These are phyloP conservation scores for Thermomyces lanuginosus DNA, from an alignment of 2,329 filamentous ascomycete genomes.

Conservation along the genomic window DNA sequence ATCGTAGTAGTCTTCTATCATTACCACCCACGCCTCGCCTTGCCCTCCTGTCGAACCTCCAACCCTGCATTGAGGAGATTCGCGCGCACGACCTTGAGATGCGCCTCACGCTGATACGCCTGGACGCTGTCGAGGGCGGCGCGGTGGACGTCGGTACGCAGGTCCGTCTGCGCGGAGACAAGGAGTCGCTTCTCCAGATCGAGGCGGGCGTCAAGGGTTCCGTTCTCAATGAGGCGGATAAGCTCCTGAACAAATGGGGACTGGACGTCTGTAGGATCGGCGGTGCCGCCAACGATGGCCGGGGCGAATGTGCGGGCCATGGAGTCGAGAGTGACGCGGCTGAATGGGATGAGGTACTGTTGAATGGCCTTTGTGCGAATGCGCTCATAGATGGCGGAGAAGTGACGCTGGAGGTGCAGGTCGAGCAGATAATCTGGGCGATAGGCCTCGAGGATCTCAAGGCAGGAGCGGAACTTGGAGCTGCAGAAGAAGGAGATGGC, in stretches of 20 bases:
- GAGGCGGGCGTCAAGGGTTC: constrained; percentile 59
- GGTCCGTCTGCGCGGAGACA: constrained; percentile 50
- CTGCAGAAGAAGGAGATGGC: constrained; percentile 81
- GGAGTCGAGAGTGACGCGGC: constrained; percentile 62
- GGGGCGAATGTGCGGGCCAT: constrained; percentile 62
- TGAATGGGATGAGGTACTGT: constrained; percentile 85
- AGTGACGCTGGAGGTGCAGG: constrained; percentile 61
- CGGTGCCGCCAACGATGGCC: constrained; percentile 21
- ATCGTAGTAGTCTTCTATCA: no score
- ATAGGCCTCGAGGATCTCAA: constrained; percentile 67
- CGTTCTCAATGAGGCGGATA: constrained; percentile 56
- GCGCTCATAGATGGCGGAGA: constrained; percentile 50
- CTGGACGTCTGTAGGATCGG: constrained; percentile 44
- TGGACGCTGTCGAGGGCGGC: constrained; percentile 51
- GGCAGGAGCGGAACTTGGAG: constrained; percentile 72
- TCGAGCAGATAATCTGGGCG: constrained; percentile 80
- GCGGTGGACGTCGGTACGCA: constrained; percentile 53
- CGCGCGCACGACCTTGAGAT: constrained; percentile 61
- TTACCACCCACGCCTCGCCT: no score
- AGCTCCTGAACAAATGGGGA: constrained; percentile 44
- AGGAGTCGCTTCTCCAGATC: constrained; percentile 72
- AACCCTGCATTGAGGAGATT: constrained; percentile 60
- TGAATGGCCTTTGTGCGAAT: constrained; percentile 86
- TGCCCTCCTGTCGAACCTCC: no score
- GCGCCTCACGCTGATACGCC: constrained; percentile 57